Evolutionary conservation across 1,284 basidiomycete genomes (phyloP), one percentile per base, ranked within the genome.

Genomic region (Leccinum solheimii): DNA sequence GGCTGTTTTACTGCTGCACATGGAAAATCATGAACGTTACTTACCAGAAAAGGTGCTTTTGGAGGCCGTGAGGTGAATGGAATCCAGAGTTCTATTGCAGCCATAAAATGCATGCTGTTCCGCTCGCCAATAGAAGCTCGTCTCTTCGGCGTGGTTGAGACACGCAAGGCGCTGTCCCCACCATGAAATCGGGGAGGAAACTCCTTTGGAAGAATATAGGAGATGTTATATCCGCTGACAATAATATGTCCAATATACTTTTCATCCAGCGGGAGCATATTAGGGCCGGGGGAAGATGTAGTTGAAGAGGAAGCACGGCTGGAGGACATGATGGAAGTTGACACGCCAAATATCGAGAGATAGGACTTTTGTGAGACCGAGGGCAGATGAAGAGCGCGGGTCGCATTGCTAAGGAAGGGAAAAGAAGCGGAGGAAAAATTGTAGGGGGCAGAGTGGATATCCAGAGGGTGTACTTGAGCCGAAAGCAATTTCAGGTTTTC

Each of bases 191-290:
- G 76, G 32, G 82, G 79, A 9, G 86, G 87, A 63, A 92, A 86
- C 58, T 83, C 82, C 67, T 82, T 91, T n/a, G 90, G 91, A 5
- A 90, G 77, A 8, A 91, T 84, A 68, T 86, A 91, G 11, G 88
- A 87, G 56, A 92, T 84, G 62, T 87, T 81, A 69, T 92, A 92
- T 49, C 84, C 84, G 70, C 84, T 90, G 64, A 92, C 86, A 45
- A 89, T 80, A 61, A 92, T 87, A 57, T 86, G 83, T 3, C 91
- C 91, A 1, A 86, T 86, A 64, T 89, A 91, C 67, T 81, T 84
- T 51, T 79, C 79, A 60, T 91, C 90, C 19, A 90, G 62, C 8
- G 74, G 79, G 10, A 74, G 67, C 13, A 77, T 68, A 19, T 67
- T 73, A 32, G 76, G 69, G 61, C 72, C 64, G 62, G 70, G 70